Conservation (phyloP, 148 eudicot genomes). For the Persicaria maculosa region DNA sequence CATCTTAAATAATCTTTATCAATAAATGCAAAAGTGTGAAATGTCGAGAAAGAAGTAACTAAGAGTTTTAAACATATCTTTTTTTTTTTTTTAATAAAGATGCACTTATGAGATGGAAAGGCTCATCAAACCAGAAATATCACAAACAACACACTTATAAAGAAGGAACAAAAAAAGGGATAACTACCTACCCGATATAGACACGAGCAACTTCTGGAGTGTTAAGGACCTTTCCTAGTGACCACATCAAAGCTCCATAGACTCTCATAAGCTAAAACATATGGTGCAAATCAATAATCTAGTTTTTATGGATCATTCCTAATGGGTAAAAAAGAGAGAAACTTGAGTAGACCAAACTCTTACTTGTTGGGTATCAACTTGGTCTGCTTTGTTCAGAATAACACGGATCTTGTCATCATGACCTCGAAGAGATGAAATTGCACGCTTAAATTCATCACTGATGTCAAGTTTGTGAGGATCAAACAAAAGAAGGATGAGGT, state of each 20-base stretch:
- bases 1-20: not conserved
- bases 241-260: conserved; percentile 96
- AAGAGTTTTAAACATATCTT: not conserved
- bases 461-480: conserved; percentile 94
- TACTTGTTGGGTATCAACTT: conserved; percentile 93
- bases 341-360: not conserved
- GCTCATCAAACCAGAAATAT: not conserved
- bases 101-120: not conserved
- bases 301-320: not conserved
- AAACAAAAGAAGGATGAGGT: conserved; percentile 77
- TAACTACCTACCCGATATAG: conserved; percentile 64
- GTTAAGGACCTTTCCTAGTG: conserved; percentile 80
- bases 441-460: conserved; percentile 89
- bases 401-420: conserved; percentile 91
- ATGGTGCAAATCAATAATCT: not conserved
- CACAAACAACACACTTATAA: not conserved
- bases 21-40: no score
- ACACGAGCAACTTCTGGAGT: conserved; percentile 89
- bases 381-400: conserved; percentile 89
- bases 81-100: not conserved
- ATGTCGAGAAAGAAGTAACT: no score
- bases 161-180: not conserved
- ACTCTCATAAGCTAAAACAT: conserved; percentile 69
- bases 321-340: not conserved
- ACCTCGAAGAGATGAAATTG: conserved; percentile 73